A percentile compares a stretch with the other conserved stretches of the same genome.
Conservation (phyloP, 2,329 filamentous ascomycete species). For the Cucurbitaria berberidis region DNA sequence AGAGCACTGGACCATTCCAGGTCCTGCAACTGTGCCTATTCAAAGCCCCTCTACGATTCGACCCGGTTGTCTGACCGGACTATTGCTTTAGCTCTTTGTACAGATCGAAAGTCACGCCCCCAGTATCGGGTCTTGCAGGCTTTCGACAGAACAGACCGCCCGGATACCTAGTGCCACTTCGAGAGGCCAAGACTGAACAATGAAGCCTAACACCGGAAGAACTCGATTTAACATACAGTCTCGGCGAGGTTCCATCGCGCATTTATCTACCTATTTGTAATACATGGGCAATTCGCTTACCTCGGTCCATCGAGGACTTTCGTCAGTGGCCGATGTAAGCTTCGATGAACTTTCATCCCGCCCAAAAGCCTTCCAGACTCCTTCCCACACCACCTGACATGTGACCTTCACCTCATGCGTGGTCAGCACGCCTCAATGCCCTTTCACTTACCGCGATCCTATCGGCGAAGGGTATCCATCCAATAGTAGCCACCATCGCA, state of each 20-base stretch:
- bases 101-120: no score
- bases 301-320: background rate
- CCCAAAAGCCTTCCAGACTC: background rate
- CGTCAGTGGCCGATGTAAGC: background rate
- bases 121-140: no score
- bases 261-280: background rate
- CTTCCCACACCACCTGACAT: background rate
- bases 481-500: background rate
- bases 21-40: no score
- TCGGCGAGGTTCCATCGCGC: background rate
- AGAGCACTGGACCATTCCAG: no score
- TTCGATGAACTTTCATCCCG: background rate
- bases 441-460: background rate
- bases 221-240: background rate
- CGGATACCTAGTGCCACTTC: no score
- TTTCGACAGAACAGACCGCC: no score
- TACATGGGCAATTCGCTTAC: background rate
- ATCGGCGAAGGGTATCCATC: background rate
- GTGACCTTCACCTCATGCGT: conserved; percentile 3
- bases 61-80: no score
- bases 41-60: no score
- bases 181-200: background rate
- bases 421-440: background rate
- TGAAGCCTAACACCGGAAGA: background rate
- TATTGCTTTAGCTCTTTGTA: no score